A percentile compares a stretch with the other conserved stretches of the same genome.
phyloP scores from a whole-genome alignment of 2,329 filamentous ascomycete species.

The Pseudophaeomoniella oleicola region DNA sequence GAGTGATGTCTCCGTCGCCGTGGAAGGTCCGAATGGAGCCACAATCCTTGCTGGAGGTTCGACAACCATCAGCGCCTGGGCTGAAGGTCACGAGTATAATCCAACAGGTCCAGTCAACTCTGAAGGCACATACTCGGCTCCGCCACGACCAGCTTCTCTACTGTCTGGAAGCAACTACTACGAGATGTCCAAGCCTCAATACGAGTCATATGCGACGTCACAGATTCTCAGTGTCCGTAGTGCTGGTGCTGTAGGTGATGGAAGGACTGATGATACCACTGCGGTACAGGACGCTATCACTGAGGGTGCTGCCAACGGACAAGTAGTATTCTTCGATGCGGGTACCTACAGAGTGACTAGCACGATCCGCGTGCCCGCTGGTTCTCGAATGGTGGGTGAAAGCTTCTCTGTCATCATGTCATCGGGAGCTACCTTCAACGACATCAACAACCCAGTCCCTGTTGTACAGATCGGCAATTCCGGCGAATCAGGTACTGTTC shows the following conservation, averaged over 20 bases:
- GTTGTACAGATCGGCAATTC: constrained; percentile 53
- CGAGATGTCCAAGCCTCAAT: constrained; percentile 39
- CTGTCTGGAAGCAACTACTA: constrained; percentile 24
- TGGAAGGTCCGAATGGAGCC: constrained; percentile 20
- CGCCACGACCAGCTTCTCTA: constrained; percentile 27
- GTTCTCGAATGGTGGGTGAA: constrained; percentile 40
- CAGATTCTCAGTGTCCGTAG: constrained; percentile 30
- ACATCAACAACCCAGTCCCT: constrained; percentile 43
- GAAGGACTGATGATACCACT: constrained; percentile 42
- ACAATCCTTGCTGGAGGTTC: constrained; percentile 22
- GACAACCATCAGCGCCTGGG: constrained; percentile 25
- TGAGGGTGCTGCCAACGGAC: constrained; percentile 29
- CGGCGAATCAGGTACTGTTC: constrained; percentile 50
- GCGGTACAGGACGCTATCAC: constrained; percentile 44
- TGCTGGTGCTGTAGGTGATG: constrained; percentile 35
- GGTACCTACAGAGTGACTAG: constrained; percentile 36
- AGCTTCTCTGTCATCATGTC: constrained; percentile 42
- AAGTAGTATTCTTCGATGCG: constrained; percentile 42
- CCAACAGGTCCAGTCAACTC: constrained; percentile 28
- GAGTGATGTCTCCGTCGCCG: constrained; percentile 31
- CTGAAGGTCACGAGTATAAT: constrained; percentile 28
- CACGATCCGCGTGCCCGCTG: constrained; percentile 32
- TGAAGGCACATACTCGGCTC: constrained; percentile 28
- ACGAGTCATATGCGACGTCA: constrained; percentile 22
- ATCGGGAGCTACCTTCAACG: constrained; percentile 40